Base-by-base conservation (phyloP, 1,284 basidiomycete species). In the Cutaneotrichosporon mucoides region DNA sequence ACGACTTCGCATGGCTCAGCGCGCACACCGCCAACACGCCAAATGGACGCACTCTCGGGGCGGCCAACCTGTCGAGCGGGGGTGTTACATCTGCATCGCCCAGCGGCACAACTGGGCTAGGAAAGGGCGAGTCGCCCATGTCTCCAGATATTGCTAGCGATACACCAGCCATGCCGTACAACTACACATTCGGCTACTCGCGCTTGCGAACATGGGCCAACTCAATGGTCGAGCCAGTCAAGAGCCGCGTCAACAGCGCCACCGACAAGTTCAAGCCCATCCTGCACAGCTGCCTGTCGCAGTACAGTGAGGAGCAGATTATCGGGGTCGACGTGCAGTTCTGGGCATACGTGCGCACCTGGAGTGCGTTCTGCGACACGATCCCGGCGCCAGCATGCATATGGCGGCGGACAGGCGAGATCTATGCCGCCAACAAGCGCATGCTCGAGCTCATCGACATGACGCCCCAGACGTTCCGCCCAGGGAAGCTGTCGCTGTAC, bases 161-260 rank as follows among this genome's bases (percentile, higher is more conserved):
- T 24, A 24, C 24, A 24, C 41, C 40, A 6, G 46, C 16, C 5
- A 38, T 56, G 46, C 43, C 55, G 6, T 48, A 38, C 53, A 55
- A 59, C 56, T 64, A 64, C 38, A 64, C 62, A 6, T 64, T 61
- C 13, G 55, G 53, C 13, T 64, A 64, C 52, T 64, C 62, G 46
- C 59, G 62, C 5, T 53, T 64, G 15, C 55, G 51, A 34, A 58
- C 56, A 15, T 64, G 46, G 41, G 55, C 57, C n/a, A 37, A 40
- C 46, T 56, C 60, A 34, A 43, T 56, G 8, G 38, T 33, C 6
- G 57, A 61, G 24, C 54, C 53, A 6, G 52, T 61, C 47, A 53
- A 59, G 54, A 33, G 16, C 4, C 59, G 62, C 15, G 46, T 64
- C 34, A 35, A 54, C 9, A 35, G 44, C 1, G 56, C 62, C 0